These are phyloP conservation scores for Aspergillus ruber DNA, from an alignment of 2,329 filamentous ascomycete genomes.

Conservation along the genomic window DNA sequence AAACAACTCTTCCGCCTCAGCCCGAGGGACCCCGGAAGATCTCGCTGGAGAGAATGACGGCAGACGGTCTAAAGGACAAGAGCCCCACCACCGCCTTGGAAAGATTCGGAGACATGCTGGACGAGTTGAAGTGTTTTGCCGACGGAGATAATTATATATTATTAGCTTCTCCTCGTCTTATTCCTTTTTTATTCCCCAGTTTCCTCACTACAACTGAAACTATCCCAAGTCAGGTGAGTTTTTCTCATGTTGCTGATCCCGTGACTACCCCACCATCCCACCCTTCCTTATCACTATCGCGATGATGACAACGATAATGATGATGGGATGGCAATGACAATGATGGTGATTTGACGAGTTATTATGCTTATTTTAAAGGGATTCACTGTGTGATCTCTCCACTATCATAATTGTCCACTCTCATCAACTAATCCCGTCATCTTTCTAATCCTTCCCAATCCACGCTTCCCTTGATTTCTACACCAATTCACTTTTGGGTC, in stretches of 20 bases:
- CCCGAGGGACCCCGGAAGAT: conserved; percentile 34
- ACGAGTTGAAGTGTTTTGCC: conserved; percentile 19
- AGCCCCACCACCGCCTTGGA: conserved; percentile 34
- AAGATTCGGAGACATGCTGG: conserved; percentile 30
- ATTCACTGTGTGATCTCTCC: background rate
- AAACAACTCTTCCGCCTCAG: conserved; percentile 16
- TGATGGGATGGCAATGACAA: background rate
- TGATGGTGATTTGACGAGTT: background rate
- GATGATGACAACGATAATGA: background rate
- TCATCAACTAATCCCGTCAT: background rate
- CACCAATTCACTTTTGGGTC: conserved; percentile 27
- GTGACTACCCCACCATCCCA: conserved; percentile 14
- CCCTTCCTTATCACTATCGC: conserved; percentile 2
- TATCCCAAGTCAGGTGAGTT: background rate
- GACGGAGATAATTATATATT: conserved; percentile 4
- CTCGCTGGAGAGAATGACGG: conserved; percentile 24
- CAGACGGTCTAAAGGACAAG: conserved; percentile 17
- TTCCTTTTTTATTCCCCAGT: conserved; percentile 5
- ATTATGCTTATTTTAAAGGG: background rate
- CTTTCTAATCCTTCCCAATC: conserved; percentile 6
- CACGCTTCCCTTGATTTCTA: conserved; percentile 7
- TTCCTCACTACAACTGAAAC: conserved; percentile 1
- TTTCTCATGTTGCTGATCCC: background rate
- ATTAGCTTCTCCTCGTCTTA: conserved; percentile 2
- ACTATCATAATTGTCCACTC: background rate